These are phyloP conservation scores for Tuber microsphaerosporum DNA, from an alignment of 495 filamentous ascomycete genomes.

Conservation along the genomic window DNA sequence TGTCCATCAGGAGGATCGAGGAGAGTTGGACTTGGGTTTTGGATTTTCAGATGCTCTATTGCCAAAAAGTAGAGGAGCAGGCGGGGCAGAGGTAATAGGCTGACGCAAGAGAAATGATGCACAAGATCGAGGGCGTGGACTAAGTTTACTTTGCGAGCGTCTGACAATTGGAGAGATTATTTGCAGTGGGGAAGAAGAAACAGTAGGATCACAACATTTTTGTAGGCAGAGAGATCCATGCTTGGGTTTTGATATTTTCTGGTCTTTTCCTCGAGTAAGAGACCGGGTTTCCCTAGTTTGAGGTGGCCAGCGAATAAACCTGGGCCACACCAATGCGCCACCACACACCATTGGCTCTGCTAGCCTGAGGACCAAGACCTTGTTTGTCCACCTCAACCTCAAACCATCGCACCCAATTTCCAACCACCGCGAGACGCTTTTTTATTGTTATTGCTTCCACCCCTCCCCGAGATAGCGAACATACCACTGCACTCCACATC, in stretches of 20 bases:
- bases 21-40: not conserved
- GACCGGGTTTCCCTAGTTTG: not conserved
- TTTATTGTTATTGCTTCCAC: not conserved
- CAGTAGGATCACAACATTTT: not conserved
- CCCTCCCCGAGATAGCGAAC: not conserved
- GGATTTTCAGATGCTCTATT: not conserved
- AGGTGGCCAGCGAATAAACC: not conserved
- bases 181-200: not conserved
- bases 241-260: not conserved
- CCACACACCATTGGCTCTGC: not conserved
- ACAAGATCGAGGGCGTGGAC: not conserved
- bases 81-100: not conserved
- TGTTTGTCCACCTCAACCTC: not conserved
- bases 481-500: constrained; percentile 5
- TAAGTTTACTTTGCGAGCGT: not conserved
- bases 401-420: not conserved
- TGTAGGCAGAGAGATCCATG: not conserved
- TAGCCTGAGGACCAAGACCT: not conserved
- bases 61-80: not conserved
- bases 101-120: not conserved
- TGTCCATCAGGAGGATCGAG: not conserved
- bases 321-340: not conserved
- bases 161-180: not conserved
- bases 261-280: not conserved
- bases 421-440: not conserved